A percentile compares a stretch with the other conserved stretches of the same genome.
phyloP scores from a whole-genome alignment of 345 rosid genomes.

The Diplotaxis tenuifolia region DNA sequence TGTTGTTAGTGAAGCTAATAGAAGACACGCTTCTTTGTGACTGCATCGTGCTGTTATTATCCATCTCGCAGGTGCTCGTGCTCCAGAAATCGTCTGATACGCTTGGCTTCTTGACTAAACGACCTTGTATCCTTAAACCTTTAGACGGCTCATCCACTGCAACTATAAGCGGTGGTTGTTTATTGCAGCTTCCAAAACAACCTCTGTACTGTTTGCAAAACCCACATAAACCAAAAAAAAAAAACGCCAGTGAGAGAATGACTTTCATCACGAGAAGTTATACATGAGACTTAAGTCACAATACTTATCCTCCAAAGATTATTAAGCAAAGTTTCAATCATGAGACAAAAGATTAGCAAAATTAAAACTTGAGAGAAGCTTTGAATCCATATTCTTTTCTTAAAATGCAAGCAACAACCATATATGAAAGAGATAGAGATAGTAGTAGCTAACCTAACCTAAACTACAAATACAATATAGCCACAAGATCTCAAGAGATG shows the following conservation, averaged over 20 bases:
- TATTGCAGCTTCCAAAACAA: constrained; percentile 78
- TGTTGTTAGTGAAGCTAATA: constrained; percentile 43
- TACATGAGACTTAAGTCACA: constrained; percentile 1
- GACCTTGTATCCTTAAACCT: constrained; percentile 52
- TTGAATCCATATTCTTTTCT: constrained; percentile 13
- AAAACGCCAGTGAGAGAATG: constrained; percentile 36
- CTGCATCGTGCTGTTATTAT: constrained; percentile 42
- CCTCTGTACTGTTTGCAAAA: constrained; percentile 93
- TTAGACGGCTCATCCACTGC: constrained; percentile 55
- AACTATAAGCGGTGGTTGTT: constrained; percentile 46
- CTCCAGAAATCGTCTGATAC: constrained; percentile 60
- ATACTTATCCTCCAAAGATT: not conserved
- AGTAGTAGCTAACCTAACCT: constrained; percentile 6
- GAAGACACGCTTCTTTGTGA: constrained; percentile 69
- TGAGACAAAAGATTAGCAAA: not conserved
- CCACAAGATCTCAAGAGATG: constrained; percentile 7
- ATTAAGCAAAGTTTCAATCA: not conserved
- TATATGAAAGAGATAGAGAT: not conserved
- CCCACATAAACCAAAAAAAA: constrained; percentile 24
- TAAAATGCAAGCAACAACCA: constrained; percentile 33
- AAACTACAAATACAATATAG: not conserved
- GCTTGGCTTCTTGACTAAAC: constrained; percentile 42
- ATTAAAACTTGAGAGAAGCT: not conserved
- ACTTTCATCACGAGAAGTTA: constrained; percentile 31
- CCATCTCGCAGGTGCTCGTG: constrained; percentile 63